Conservation (phyloP, 2,329 filamentous ascomycete species). For the Penicillium paneum region DNA sequence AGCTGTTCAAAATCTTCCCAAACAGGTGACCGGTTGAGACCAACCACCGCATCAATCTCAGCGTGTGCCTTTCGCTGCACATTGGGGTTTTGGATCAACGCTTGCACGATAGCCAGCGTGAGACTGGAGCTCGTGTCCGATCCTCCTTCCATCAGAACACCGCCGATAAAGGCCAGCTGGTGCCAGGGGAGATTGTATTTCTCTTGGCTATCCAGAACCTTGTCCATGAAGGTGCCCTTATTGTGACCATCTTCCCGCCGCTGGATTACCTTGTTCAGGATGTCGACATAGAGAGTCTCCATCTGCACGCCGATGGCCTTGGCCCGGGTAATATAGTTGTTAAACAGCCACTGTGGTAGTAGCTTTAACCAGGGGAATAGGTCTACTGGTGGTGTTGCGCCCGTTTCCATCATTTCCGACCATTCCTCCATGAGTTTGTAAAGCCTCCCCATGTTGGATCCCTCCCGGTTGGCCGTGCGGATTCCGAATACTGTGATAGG, state of each 20-base stretch:
- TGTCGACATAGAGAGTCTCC: not conserved
- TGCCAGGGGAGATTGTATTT: not conserved
- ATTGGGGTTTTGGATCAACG: not conserved
- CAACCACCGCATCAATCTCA: slow-evolving; percentile 2
- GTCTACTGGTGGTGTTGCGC: slow-evolving; percentile 6
- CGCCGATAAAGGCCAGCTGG: not conserved
- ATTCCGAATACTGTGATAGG: slow-evolving; percentile 1
- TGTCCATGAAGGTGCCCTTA: not conserved
- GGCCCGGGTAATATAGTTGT: not conserved
- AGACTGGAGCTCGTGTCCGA: not conserved
- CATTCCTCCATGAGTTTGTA: slow-evolving; percentile 5
- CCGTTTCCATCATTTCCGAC: not conserved
- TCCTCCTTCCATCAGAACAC: slow-evolving; percentile 2
- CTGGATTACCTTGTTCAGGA: not conserved
- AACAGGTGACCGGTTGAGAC: not conserved
- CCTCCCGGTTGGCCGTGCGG: not conserved
- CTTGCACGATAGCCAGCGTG: not conserved
- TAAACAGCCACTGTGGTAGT: not conserved
- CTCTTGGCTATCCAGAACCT: not conserved
- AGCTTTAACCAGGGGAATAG: not conserved
- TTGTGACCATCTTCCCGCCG: not conserved
- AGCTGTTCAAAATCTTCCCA: not conserved
- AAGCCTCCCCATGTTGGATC: not conserved
- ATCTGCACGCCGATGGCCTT: not conserved
- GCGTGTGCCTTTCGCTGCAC: not conserved